phyloP scores from a whole-genome alignment of 345 rosid species.

The Leavenworthia alabamica region DNA sequence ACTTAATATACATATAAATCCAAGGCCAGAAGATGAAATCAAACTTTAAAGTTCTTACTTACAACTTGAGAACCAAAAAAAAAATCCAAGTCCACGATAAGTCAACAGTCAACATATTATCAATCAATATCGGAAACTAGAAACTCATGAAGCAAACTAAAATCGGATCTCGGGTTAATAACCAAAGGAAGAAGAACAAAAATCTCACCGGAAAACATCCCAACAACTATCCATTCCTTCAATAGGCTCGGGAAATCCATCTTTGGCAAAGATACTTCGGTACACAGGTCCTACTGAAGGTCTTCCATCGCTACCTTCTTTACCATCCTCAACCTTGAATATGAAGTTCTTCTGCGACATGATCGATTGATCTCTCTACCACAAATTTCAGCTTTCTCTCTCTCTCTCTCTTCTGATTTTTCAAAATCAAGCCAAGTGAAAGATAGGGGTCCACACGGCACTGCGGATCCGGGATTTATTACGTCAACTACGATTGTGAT shows the following conservation, averaged over 20 bases:
- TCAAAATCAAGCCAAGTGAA: not conserved
- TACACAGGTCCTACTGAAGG: constrained; percentile 77
- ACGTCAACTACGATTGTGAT: constrained; percentile 16
- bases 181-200: not conserved
- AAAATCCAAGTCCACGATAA: constrained; percentile 14
- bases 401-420: not conserved
- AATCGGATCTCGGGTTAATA: not conserved
- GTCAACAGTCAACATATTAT: constrained; percentile 11
- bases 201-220: constrained; percentile 77
- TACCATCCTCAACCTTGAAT: constrained; percentile 52
- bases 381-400: not conserved
- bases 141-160: not conserved
- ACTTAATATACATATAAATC: not conserved
- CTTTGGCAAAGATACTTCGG: constrained; percentile 65
- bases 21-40: not conserved
- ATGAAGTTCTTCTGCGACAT: constrained; percentile 44
- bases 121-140: not conserved
- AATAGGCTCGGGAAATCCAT: constrained; percentile 68
- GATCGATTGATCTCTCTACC: constrained; percentile 11
- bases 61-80: not conserved
- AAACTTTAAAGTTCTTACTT: not conserved
- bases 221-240: constrained; percentile 78
- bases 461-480: not conserved
- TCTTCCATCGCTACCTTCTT: constrained; percentile 45
- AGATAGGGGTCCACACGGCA: constrained; percentile 18